phyloP scores from a whole-genome alignment of 148 eudicot species.

The Bassia scoparia region DNA sequence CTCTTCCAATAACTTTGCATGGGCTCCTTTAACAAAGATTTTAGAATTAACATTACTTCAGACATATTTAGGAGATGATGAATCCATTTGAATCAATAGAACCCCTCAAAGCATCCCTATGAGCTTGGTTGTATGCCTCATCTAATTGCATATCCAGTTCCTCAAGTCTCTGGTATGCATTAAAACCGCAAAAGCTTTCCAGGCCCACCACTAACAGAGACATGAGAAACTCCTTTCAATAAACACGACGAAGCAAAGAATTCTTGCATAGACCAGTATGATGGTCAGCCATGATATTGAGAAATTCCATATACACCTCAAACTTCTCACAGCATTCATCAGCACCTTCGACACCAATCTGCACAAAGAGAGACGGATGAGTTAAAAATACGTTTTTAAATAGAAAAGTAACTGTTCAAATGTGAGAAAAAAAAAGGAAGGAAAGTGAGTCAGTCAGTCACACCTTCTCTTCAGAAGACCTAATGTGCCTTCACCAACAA shows the following conservation, averaged over 20 bases:
- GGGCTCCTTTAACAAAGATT: slow-evolving; percentile 60
- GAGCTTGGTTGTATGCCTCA: slow-evolving; percentile 70
- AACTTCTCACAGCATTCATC: slow-evolving; percentile 65
- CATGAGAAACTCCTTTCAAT: slow-evolving; percentile 59
- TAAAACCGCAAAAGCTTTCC: slow-evolving; percentile 64
- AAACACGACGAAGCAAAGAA: slow-evolving; percentile 82
- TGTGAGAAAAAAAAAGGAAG: background rate
- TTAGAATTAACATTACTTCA: slow-evolving; percentile 31
- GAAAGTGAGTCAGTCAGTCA: background rate
- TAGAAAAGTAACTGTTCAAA: background rate
- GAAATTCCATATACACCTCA: slow-evolving; percentile 91
- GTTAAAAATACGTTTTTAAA: too few relatives aligned
- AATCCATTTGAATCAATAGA: slow-evolving; percentile 26
- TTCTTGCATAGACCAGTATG: slow-evolving; percentile 92
- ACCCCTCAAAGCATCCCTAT: slow-evolving; percentile 42
- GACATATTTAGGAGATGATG: slow-evolving; percentile 22
- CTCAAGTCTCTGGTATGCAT: slow-evolving; percentile 88
- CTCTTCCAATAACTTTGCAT: slow-evolving; percentile 74
- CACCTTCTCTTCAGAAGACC: slow-evolving; percentile 98
- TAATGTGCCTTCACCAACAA: slow-evolving; percentile 94
- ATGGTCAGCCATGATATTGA: slow-evolving; percentile 97
- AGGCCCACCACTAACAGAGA: slow-evolving; percentile 82
- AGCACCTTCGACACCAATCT: slow-evolving; percentile 89
- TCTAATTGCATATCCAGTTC: slow-evolving; percentile 83
- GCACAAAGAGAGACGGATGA: slow-evolving; percentile 9